Evolutionary conservation across 805 yeast species (phyloP).

Genomic region (Diddensiella transvaalensis): DNA sequence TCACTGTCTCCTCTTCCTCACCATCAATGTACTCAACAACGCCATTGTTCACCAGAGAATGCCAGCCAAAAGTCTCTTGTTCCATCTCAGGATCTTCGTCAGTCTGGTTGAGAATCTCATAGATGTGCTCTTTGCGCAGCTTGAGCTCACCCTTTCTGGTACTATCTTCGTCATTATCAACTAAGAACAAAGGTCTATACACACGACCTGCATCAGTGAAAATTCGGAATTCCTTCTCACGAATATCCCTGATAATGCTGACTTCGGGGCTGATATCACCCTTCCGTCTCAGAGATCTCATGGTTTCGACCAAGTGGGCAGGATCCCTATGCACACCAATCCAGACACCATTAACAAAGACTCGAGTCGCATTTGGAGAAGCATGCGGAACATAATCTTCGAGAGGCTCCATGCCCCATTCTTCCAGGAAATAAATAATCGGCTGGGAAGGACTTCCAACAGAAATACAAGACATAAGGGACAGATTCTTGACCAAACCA

Average conservation of each 20-base stretch:
- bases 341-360: conserved; percentile 99
- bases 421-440: conserved; percentile 85
- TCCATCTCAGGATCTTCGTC: conserved; percentile 37
- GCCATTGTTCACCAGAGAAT: conserved; percentile 76
- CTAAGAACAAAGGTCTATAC: conserved; percentile 92
- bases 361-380: conserved; percentile 86
- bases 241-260: conserved; percentile 91
- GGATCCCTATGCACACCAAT: conserved; percentile 98
- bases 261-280: conserved; percentile 97
- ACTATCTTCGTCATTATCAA: conserved; percentile 62
- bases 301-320: conserved; percentile 82
- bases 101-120: conserved; percentile 52
- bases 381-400: conserved; percentile 94
- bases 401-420: conserved; percentile 99
- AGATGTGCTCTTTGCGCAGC: conserved; percentile 79
- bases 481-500: conserved; percentile 95
- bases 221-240: conserved; percentile 93
- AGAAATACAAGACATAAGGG: conserved; percentile 95
- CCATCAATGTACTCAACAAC: conserved; percentile 96
- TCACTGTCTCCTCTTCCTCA: conserved; percentile 96
- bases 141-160: conserved; percentile 67
- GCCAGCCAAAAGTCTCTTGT: conserved; percentile 74
- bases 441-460: conserved; percentile 98
- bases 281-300: conserved; percentile 86
- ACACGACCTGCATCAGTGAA: conserved; percentile 99